These are phyloP conservation scores for Alternaria solani DNA, from an alignment of 2,329 filamentous ascomycete genomes.

Conservation along the genomic window DNA sequence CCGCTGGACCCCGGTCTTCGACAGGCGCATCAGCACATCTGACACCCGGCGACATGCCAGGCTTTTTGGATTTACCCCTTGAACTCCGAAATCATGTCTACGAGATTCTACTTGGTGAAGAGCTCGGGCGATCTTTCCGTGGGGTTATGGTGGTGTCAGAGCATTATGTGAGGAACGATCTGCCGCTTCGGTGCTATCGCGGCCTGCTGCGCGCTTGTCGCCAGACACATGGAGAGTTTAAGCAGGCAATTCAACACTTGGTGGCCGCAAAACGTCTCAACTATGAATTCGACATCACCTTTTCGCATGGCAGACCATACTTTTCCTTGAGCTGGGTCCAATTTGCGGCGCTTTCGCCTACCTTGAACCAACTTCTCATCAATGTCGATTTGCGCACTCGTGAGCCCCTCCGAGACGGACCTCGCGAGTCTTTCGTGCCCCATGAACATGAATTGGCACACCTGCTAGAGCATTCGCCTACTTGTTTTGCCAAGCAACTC, in stretches of 20 bases:
- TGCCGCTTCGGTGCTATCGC: conserved; percentile 41
- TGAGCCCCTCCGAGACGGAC: conserved; percentile 32
- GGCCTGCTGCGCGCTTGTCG: conserved; percentile 34
- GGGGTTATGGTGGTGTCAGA: conserved; percentile 43
- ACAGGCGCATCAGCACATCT: conserved; percentile 18
- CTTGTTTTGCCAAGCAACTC: conserved; percentile 39
- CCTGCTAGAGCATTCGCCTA: conserved; percentile 35
- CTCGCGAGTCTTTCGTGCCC: conserved; percentile 23
- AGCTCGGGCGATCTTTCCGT: conserved; percentile 32
- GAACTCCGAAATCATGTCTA: conserved; percentile 43
- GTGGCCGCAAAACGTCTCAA: conserved; percentile 33
- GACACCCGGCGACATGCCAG: conserved; percentile 28
- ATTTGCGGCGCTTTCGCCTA: conserved; percentile 39
- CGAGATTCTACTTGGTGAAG: conserved; percentile 34
- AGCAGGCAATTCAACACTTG: conserved; percentile 39
- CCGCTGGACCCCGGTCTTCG: conserved; percentile 12
- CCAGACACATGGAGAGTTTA: conserved; percentile 38
- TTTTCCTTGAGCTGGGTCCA: conserved; percentile 41
- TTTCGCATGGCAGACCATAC: conserved; percentile 46
- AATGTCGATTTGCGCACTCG: conserved; percentile 42
- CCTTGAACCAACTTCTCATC: conserved; percentile 39
- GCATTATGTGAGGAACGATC: conserved; percentile 36
- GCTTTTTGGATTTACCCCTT: conserved; percentile 41
- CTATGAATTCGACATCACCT: conserved; percentile 40
- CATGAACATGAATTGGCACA: conserved; percentile 36